Evolutionary conservation across 1,284 basidiomycete species (phyloP), one percentile per base, ranked within the genome.

Genomic region (Cutaneotrichosporon sp.): DNA sequence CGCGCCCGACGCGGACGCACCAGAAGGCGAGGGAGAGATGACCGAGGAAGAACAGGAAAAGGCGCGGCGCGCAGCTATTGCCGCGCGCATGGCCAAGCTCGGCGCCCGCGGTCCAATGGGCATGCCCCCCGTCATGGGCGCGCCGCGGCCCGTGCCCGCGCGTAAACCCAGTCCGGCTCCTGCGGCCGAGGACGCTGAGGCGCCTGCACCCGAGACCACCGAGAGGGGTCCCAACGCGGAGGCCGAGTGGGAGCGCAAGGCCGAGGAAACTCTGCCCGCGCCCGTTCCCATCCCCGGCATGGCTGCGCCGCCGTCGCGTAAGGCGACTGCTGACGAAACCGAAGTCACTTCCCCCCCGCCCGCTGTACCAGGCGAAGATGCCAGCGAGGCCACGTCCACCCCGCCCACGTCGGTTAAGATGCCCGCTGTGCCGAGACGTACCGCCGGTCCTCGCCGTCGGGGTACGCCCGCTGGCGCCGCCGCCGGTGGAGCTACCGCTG

Each of bases 21-120:
- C n/a, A n/a, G 62, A 57, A 12, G 58, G 23, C 8, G 69, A 63
- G n/a, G 64, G 62, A 4, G 65, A 68, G 37, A 54, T 61, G 42
- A 70, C 65, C 35, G 77, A 76, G 57, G 77, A 74, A 46, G 70
- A 67, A 45, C 65, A 68, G 56, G 72, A 72, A 64, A 75, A 74
- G 55, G 73, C 71, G 43, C 65, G 72, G 49, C 56, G 74, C 47
- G 77, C 72, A 4, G 78, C 72, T n/a, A 77, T 75, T 54, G 78
- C 74, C 26, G 77, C 72, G 15, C 66, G 77, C 45, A 79, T 77
- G 77, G 76, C 72, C 43, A 76, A 72, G 57, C 65, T 75, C 36
- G 77, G 74, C 34, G 78, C 75, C 8, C 71, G 73, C 33, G 77
- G 74, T 15, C 72, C 72, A 18, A 74, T 75, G 71, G 74, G 69